A percentile compares a stretch with the other conserved stretches of the same genome.
These are phyloP conservation scores for Capsella bursapastoris DNA, from an alignment of 345 rosid species.

Conservation along the genomic window DNA sequence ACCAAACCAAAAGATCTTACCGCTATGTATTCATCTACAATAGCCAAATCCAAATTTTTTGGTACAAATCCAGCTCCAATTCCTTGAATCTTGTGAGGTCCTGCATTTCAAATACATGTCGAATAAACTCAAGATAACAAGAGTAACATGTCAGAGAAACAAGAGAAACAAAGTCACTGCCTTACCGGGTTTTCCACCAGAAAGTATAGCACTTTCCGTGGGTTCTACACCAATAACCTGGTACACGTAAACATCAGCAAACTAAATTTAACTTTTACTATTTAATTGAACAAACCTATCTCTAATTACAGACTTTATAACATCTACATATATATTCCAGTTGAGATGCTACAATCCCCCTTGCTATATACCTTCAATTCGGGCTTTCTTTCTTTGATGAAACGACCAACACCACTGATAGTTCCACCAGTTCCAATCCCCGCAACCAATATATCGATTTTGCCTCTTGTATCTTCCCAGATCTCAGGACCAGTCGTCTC, in stretches of 20 bases:
- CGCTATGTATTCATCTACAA: constrained; percentile 89
- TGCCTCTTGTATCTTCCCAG: constrained; percentile 86
- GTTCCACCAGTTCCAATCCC: constrained; percentile 98
- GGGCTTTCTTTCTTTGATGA: constrained; percentile 63
- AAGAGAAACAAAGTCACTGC: constrained; percentile 10
- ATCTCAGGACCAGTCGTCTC: constrained; percentile 93
- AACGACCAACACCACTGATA: constrained; percentile 73
- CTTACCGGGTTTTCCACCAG: constrained; percentile 91
- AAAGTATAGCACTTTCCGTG: constrained; percentile 74
- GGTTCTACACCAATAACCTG: constrained; percentile 94
- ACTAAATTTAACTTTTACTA: not conserved
- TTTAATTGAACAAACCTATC: not conserved
- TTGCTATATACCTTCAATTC: constrained; percentile 42
- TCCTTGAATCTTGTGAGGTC: constrained; percentile 99
- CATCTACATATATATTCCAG: constrained; percentile 22
- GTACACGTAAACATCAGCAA: constrained; percentile 34
- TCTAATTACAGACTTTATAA: constrained; percentile 4
- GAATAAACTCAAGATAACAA: not conserved
- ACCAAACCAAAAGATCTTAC: constrained; percentile 41
- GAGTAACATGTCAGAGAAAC: constrained; percentile 12
- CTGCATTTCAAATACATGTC: constrained; percentile 49
- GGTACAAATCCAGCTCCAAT: constrained; percentile 99
- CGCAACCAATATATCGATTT: constrained; percentile 73
- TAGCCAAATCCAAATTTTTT: constrained; percentile 69
- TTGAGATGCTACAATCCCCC: constrained; percentile 6